Base-by-base conservation (phyloP, 208 protist species). In the Leishmania tropica region DNA sequence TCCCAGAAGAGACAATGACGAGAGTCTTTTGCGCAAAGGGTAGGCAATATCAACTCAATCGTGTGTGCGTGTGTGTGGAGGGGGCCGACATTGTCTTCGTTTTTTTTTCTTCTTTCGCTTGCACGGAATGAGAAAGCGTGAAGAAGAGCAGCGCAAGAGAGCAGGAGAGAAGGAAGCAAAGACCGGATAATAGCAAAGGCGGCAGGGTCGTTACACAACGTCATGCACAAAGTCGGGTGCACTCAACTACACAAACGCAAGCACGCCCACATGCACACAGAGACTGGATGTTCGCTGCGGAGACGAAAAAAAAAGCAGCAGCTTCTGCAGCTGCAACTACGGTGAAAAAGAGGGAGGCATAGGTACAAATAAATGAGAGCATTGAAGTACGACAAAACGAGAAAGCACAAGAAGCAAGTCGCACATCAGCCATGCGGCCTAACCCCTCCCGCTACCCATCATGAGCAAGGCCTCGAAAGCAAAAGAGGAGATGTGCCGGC, bases 71-170 rank as follows among this genome's bases (percentile, higher is more conserved):
- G 8, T 7, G 17, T 17, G 67, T 17, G 48, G 13, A 5, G 51
- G 51, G 17, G 15, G 51, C 17, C 56, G 24, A 31, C 56, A 31
- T 6, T 8, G 56, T n/a, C 31, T 42, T 28, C 40, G 3, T 72
- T 28, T 15, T 45, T 45, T 45, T 1, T 28, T 28, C 4, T 62
- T 45, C 17, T 58, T 62, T 40, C 10, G 5, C 24, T 56, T 3
- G 24, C 54, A 40, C 71, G 15, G 48, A 71, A 24, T 24, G 2
- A 62, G 13, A 56, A 74, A 54, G 60, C 24, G 72, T n/a, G 68
- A 53, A 75, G 47, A 78, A 47, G 75, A 76, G 31, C 51, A 83
- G 54, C 4, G 51, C 47, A 76, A 31, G 11, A 67, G 74, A 31
- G 73, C 40, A 76, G n/a, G 58, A 72, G 24, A 76, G 37, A 80